Percentiles rank a stretch among this genome's conserved stretches.
phyloP scores from a whole-genome alignment of 768 basidiomycete genomes.

The Guyanaporus albipodus region DNA sequence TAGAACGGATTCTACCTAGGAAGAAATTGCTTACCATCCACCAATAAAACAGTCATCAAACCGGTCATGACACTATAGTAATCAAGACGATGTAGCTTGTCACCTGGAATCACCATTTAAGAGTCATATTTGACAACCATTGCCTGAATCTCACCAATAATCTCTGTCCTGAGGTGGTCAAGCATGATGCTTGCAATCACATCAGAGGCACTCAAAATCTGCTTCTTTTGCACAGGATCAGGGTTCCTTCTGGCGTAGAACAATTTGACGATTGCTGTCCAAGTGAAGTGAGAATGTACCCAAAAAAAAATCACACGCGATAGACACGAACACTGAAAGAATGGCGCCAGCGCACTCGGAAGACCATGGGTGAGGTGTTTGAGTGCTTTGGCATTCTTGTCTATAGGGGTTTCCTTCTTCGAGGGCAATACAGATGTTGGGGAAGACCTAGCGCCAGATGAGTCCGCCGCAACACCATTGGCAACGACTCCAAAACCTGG shows the following conservation, averaged over 20 bases:
- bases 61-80: constrained; percentile 56
- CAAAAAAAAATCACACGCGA: neutral
- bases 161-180: constrained; percentile 56
- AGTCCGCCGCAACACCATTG: constrained; percentile 26
- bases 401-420: constrained; percentile 44
- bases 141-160: constrained; percentile 43
- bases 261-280: constrained; percentile 77
- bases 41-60: constrained; percentile 46
- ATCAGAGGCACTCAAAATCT: constrained; percentile 65
- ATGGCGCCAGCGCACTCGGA: constrained; percentile 69
- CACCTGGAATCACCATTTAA: constrained; percentile 27
- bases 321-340: constrained; percentile 71
- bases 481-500: constrained; percentile 29
- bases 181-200: constrained; percentile 70
- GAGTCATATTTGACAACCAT: constrained; percentile 10
- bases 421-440: constrained; percentile 26
- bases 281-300: constrained; percentile 10
- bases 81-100: constrained; percentile 42
- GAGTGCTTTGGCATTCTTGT: constrained; percentile 70
- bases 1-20: neutral
- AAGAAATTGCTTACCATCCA: constrained; percentile 45
- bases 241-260: constrained; percentile 78
- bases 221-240: constrained; percentile 71
- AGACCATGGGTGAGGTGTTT: constrained; percentile 79
- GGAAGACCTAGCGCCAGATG: constrained; percentile 19